Evolutionary conservation across 1,284 basidiomycete species (phyloP), one percentile per base, ranked within the genome.

Genomic region (Tylopilus orsonianus): DNA sequence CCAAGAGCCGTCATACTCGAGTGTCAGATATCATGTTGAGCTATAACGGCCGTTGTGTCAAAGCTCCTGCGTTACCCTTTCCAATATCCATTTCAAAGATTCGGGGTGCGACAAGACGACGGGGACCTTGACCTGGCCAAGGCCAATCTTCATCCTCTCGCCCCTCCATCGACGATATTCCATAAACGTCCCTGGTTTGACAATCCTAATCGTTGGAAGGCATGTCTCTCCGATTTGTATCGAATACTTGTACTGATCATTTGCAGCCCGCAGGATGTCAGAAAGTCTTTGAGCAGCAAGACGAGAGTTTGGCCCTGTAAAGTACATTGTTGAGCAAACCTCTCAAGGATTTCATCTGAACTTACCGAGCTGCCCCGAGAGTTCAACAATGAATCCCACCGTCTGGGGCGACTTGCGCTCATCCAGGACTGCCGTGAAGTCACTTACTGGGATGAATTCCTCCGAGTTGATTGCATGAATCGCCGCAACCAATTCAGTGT

Each of bases 91-190:
- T 19, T 48, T 44, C 12, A 38, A 41, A 9, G 44, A 33, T 13
- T 45, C 45, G 8, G 18, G 26, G 12, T 48, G 22, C 2, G 33
- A 22, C 38, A 56, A 22, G 30, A 57, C 49, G 4, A 59, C 49
- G 3, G 51, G 56, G 5, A 59, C 50, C 30, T 58, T 58, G 30
- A 54, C 38, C 45, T 58, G 57, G 10, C 50, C 48, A 1, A 48
- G 20, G 13, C 48, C 54, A 8, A 45, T 39, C 13, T 40, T 44
- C 48, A 55, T 45, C 20, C 19, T 37, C 39, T 51, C 46, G 22
- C 45, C 48, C 24, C 27, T 50, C 54, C 54, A 56, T 24, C 35
- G 40, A 32, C 56, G 48, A 30, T 53, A 58, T 14, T 58, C 49
- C 44, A 42, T 44, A 24, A 58, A 56, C 16, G 56, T 50, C 40